phyloP scores from a whole-genome alignment of 768 basidiomycete species.

The Tricholomella constricta region DNA sequence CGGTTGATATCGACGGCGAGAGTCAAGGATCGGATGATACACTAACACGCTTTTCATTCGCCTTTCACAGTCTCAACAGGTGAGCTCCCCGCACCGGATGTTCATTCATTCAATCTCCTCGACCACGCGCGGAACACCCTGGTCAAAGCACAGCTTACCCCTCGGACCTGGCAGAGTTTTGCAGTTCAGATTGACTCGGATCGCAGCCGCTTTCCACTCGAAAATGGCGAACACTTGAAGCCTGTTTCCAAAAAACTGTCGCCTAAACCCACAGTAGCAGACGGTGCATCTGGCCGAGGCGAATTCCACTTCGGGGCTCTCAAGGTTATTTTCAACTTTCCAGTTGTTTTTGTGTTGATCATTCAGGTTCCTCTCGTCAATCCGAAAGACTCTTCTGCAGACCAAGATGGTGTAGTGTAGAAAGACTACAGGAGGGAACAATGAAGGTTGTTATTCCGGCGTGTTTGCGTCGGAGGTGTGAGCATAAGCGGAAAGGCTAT shows the following conservation, averaged over 20 bases:
- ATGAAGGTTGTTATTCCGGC: slow-evolving; percentile 58
- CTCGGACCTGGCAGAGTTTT: slow-evolving; percentile 58
- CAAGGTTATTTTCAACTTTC: slow-evolving; percentile 54
- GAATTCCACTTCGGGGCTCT: slow-evolving; percentile 65
- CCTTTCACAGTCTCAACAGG: slow-evolving; percentile 58
- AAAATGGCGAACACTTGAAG: slow-evolving; percentile 34
- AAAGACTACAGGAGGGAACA: slow-evolving; percentile 57
- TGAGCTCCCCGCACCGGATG: slow-evolving; percentile 39
- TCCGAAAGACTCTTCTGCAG: no score
- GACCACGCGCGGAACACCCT: slow-evolving; percentile 54
- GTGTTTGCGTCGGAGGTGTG: slow-evolving; percentile 45
- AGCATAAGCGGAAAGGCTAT: slow-evolving; percentile 31
- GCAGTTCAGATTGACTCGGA: slow-evolving; percentile 60
- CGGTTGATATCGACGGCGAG: no score
- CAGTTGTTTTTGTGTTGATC: no score
- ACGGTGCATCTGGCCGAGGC: slow-evolving; percentile 50
- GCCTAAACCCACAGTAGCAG: slow-evolving; percentile 40
- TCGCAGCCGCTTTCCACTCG: slow-evolving; percentile 54
- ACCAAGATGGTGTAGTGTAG: slow-evolving; percentile 59
- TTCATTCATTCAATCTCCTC: slow-evolving; percentile 54
- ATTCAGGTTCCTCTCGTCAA: slow-evolving; percentile 55
- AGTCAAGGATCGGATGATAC: no score
- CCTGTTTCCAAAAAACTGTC: slow-evolving; percentile 41
- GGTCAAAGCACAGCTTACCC: slow-evolving; percentile 48
- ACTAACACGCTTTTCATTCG: slow-evolving; percentile 25